A percentile compares a stretch with the other conserved stretches of the same genome.
Evolutionary conservation across 2,329 filamentous ascomycete genomes (phyloP).

Genomic region (Exserohilum turcica): DNA sequence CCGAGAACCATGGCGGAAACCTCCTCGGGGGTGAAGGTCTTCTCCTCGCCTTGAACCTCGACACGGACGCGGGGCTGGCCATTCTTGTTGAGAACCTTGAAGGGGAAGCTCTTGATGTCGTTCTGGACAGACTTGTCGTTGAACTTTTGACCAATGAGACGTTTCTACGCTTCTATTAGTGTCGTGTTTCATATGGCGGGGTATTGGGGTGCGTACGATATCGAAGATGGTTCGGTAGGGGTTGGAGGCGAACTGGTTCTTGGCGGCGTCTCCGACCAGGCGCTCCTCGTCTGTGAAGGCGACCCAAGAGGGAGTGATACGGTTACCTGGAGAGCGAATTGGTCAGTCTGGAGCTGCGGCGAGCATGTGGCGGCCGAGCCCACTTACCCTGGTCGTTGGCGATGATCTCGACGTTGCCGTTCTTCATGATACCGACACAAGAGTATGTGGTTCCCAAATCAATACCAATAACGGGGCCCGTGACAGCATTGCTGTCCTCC

Average conservation of each 20-base stretch:
- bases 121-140: constrained; percentile 74
- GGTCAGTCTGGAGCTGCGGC: constrained; percentile 24
- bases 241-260: constrained; percentile 56
- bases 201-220: constrained; percentile 36
- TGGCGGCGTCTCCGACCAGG: constrained; percentile 85
- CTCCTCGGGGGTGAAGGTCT: constrained; percentile 80
- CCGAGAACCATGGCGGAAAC: constrained; percentile 73
- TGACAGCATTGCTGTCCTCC: constrained; percentile 63
- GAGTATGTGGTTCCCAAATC: constrained; percentile 95
- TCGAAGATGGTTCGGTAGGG: constrained; percentile 56
- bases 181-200: constrained; percentile 1
- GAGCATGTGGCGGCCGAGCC: neutral
- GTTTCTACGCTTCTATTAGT: constrained; percentile 51
- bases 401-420: constrained; percentile 51
- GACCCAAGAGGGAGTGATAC: constrained; percentile 72
- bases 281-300: constrained; percentile 97
- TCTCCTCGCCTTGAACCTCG: constrained; percentile 66
- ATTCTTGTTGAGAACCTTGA: constrained; percentile 87
- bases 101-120: constrained; percentile 98
- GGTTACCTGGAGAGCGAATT: constrained; percentile 44
- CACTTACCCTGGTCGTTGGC: constrained; percentile 51
- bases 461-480: constrained; percentile 69
- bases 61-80: constrained; percentile 87
- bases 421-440: constrained; percentile 76
- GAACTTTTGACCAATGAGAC: constrained; percentile 59